Conservation (phyloP, 257 asterid genomes). For the Capsicum chinense region DNA sequence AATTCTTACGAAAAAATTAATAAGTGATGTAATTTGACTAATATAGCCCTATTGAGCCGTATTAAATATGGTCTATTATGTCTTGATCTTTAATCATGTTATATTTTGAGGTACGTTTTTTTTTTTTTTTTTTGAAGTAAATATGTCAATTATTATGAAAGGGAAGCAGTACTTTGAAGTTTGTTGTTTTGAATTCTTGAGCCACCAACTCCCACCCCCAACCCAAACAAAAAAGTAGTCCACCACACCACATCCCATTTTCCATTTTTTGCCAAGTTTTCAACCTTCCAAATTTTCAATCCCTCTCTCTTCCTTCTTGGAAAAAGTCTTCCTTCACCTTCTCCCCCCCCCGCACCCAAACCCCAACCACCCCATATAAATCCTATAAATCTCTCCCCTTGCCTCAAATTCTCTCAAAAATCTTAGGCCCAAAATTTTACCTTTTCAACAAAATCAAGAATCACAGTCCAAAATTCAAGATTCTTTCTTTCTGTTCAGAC, state of each 20-base stretch:
- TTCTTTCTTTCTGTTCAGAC: neutral
- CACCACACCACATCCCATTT: neutral
- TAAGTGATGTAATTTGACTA: too few relatives aligned
- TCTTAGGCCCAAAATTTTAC: neutral
- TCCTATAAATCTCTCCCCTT: neutral
- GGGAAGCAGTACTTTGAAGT: too few relatives aligned
- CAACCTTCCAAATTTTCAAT: neutral
- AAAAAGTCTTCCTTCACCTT: neutral
- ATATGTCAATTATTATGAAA: too few relatives aligned
- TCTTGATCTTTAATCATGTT: too few relatives aligned
- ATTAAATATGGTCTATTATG: too few relatives aligned
- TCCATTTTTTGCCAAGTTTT: neutral
- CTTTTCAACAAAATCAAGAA: neutral
- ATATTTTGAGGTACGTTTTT: too few relatives aligned
- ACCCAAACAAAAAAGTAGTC: neutral
- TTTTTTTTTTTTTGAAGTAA: too few relatives aligned
- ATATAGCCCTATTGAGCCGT: too few relatives aligned
- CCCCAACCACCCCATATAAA: neutral
- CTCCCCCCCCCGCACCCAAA: too few relatives aligned
- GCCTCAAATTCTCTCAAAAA: neutral
- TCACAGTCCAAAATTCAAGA: neutral
- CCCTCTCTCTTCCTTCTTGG: neutral
- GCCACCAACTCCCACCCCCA: neutral
- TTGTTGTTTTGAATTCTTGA: neutral
- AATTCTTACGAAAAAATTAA: too few relatives aligned